Evolutionary conservation across 768 basidiomycete species (phyloP).

Genomic region (Hypholoma sublateritium): DNA sequence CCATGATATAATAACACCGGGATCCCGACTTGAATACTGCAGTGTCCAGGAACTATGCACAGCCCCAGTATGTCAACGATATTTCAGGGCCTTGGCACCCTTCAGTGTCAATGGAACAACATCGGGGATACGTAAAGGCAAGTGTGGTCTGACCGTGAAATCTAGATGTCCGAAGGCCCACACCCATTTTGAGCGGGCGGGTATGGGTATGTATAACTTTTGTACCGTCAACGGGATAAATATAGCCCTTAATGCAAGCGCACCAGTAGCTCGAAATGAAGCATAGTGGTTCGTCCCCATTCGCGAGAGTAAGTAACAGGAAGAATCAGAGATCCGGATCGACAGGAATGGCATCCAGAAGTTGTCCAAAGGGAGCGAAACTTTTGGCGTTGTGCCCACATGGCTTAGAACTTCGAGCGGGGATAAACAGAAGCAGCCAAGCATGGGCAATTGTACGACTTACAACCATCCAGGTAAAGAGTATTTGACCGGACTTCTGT

Average conservation of each 20-base stretch:
- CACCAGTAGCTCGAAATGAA: conserved; percentile 7
- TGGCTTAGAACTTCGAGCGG: background rate
- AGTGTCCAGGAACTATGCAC: no score
- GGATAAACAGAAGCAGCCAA: no score
- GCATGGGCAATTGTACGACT: background rate
- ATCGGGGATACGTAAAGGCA: no score
- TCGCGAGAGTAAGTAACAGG: conserved; percentile 6
- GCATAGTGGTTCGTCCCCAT: conserved; percentile 16
- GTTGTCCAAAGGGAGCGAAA: conserved; percentile 6
- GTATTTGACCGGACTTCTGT: no score
- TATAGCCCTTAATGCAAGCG: conserved; percentile 9
- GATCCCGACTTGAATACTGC: no score
- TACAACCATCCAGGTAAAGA: background rate
- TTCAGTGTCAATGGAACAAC: no score
- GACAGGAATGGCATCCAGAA: conserved; percentile 17
- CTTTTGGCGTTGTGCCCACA: background rate
- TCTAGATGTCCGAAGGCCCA: no score
- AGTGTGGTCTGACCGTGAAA: no score
- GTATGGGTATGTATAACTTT: conserved; percentile 12
- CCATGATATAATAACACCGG: no score
- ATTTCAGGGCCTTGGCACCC: no score
- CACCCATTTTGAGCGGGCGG: background rate
- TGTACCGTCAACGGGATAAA: conserved; percentile 10
- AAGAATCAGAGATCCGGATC: conserved; percentile 19
- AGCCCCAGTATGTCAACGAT: no score